Conservation (phyloP, 352 stramenopile genomes). For the Globisporangium emineosum region DNA sequence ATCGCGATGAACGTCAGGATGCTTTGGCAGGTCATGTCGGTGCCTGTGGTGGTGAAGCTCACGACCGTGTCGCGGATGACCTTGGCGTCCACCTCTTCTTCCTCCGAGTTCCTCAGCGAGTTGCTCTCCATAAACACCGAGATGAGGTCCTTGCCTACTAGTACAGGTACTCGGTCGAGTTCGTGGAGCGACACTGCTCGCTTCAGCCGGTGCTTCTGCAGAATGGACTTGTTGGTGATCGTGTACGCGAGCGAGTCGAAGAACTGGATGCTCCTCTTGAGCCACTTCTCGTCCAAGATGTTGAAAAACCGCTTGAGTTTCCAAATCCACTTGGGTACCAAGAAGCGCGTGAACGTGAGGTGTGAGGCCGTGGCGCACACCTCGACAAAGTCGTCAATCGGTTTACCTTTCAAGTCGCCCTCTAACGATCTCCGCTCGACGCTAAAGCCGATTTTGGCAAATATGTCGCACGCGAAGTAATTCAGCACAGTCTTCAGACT, state of each 20-base stretch:
- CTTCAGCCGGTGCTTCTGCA: neutral
- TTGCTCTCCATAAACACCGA: constrained; percentile 26
- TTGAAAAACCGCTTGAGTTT: neutral
- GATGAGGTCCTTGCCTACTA: constrained; percentile 26
- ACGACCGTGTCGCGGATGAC: constrained; percentile 22
- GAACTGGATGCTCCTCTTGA: neutral
- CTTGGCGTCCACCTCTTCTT: neutral
- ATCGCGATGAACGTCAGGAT: constrained; percentile 77
- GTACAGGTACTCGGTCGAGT: neutral
- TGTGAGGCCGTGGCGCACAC: neutral
- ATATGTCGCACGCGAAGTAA: constrained; percentile 66
- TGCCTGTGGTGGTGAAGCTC: constrained; percentile 65
- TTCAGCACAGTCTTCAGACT: constrained; percentile 45
- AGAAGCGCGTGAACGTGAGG: neutral
- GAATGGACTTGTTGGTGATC: constrained; percentile 7
- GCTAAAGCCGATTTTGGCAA: constrained; percentile 68
- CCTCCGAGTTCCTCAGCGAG: neutral
- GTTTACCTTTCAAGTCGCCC: neutral
- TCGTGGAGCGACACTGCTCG: neutral
- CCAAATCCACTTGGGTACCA: neutral
- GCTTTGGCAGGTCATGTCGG: constrained; percentile 67
- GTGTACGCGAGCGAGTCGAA: constrained; percentile 2
- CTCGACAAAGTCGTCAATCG: neutral
- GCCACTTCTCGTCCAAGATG: neutral
- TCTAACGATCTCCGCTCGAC: constrained; percentile 24